Conservation (phyloP, 2,329 filamentous ascomycete genomes). For the Aspergillus uvarum region DNA sequence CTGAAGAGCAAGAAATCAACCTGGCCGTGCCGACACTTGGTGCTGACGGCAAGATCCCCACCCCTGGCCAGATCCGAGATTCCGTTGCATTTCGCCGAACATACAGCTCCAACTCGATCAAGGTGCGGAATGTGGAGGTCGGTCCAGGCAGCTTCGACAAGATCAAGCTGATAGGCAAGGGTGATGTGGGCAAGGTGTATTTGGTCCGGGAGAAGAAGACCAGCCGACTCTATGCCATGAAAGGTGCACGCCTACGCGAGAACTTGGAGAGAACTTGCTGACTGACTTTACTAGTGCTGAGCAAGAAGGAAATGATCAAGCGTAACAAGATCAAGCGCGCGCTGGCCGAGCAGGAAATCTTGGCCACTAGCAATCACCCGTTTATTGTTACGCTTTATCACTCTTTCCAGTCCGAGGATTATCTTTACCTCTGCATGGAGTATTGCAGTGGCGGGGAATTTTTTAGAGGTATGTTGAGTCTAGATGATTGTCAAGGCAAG, state of each 20-base stretch:
- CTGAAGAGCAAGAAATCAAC: constrained; percentile 27
- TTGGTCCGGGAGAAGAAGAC: constrained; percentile 98
- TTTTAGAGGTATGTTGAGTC: constrained; percentile 63
- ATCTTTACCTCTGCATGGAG: constrained; percentile 99
- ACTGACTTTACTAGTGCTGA: constrained; percentile 67
- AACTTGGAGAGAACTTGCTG: neutral
- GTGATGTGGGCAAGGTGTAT: constrained; percentile 98
- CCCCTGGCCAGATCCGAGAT: constrained; percentile 64
- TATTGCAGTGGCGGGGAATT: constrained; percentile 99
- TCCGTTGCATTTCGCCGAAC: constrained; percentile 82
- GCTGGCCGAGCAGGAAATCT: constrained; percentile 93
- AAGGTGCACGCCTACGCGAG: constrained; percentile 61
- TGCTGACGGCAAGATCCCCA: constrained; percentile 63
- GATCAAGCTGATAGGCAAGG: constrained; percentile 98
- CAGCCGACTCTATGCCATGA: constrained; percentile 93
- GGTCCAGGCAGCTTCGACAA: constrained; percentile 96
- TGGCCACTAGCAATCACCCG: constrained; percentile 97
- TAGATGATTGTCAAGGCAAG: neutral
- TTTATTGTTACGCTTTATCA: constrained; percentile 99
- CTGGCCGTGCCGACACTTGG: constrained; percentile 36
- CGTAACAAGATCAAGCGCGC: constrained; percentile 99
- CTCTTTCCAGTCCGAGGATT: constrained; percentile 98
- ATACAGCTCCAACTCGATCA: constrained; percentile 99
- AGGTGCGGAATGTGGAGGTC: constrained; percentile 95
- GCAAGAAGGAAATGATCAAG: constrained; percentile 99